Percentiles rank a stretch among this genome's conserved stretches.
Conservation (phyloP, 2,329 filamentous ascomycete genomes). For the Calonectria pseudoturangicola region DNA sequence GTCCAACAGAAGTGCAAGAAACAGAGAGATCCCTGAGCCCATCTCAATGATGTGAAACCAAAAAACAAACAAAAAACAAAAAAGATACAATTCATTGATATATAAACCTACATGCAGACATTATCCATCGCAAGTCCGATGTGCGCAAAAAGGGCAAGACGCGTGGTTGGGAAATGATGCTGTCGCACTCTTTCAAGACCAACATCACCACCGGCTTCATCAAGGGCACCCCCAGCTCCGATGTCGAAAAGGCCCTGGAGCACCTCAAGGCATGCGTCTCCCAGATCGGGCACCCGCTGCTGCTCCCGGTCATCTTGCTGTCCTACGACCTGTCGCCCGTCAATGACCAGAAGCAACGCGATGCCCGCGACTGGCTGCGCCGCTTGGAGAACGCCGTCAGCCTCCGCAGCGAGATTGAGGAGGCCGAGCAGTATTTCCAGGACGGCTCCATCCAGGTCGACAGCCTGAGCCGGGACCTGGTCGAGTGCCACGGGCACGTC, state of each 20-base stretch:
- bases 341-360: slow-evolving; percentile 77
- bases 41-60: background rate
- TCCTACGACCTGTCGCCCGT: slow-evolving; percentile 73
- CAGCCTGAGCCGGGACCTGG: slow-evolving; percentile 76
- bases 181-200: slow-evolving; percentile 74
- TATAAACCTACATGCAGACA: slow-evolving; percentile 63
- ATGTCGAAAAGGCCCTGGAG: slow-evolving; percentile 69
- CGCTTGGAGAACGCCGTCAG: slow-evolving; percentile 77
- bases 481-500: slow-evolving; percentile 78
- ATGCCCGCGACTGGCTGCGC: slow-evolving; percentile 77
- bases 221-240: slow-evolving; percentile 76
- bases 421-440: slow-evolving; percentile 73
- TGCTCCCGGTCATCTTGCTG: slow-evolving; percentile 76
- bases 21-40: background rate
- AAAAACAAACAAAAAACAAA: no score
- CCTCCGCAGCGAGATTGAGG: slow-evolving; percentile 76
- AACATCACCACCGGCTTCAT: slow-evolving; percentile 76
- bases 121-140: slow-evolving; percentile 80
- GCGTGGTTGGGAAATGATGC: slow-evolving; percentile 78
- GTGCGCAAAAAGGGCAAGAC: slow-evolving; percentile 79
- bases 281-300: slow-evolving; percentile 74
- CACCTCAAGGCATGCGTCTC: slow-evolving; percentile 70
- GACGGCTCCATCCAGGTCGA: slow-evolving; percentile 74
- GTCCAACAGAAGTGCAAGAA: slow-evolving; percentile 45
- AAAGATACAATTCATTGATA: background rate